A percentile compares a stretch with the other conserved stretches of the same genome.
These are phyloP conservation scores for Aspergillus transmontanensis DNA, from an alignment of 2,329 filamentous ascomycete genomes.

Conservation along the genomic window DNA sequence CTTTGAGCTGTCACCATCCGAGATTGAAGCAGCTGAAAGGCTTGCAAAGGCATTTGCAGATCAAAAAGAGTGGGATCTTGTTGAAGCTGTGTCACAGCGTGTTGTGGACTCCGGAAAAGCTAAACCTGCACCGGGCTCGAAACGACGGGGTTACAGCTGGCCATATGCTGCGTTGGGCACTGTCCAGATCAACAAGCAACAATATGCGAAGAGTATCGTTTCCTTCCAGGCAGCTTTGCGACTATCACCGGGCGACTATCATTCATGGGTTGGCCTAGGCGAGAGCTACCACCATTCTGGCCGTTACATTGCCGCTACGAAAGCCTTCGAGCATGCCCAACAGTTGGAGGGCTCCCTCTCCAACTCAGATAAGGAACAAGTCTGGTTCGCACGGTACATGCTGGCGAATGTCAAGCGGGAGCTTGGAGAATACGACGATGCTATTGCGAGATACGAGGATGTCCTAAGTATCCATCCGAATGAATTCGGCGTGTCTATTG, in stretches of 20 bases:
- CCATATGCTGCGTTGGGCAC: slow-evolving; percentile 91
- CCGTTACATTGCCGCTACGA: slow-evolving; percentile 88
- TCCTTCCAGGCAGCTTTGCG: slow-evolving; percentile 89
- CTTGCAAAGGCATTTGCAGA: slow-evolving; percentile 85
- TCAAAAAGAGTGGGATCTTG: slow-evolving; percentile 91
- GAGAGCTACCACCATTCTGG: slow-evolving; percentile 96
- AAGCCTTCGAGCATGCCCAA: slow-evolving; percentile 85
- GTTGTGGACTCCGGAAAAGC: slow-evolving; percentile 95
- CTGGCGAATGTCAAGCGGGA: slow-evolving; percentile 92
- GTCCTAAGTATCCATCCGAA: slow-evolving; percentile 69
- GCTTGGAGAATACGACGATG: slow-evolving; percentile 83
- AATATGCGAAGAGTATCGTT: slow-evolving; percentile 83
- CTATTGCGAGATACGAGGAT: slow-evolving; percentile 73
- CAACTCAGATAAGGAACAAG: slow-evolving; percentile 64
- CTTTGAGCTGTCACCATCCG: slow-evolving; percentile 84
- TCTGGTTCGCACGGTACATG: slow-evolving; percentile 97
- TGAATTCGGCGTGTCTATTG: slow-evolving; percentile 86
- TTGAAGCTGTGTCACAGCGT: slow-evolving; percentile 86
- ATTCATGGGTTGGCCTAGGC: slow-evolving; percentile 95
- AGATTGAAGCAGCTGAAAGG: slow-evolving; percentile 83
- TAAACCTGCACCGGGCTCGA: slow-evolving; percentile 85
- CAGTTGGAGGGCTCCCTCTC: slow-evolving; percentile 65
- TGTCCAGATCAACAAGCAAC: slow-evolving; percentile 91
- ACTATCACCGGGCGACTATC: slow-evolving; percentile 82
- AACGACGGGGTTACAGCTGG: slow-evolving; percentile 92